Evolutionary conservation across 2,329 filamentous ascomycete species (phyloP).

Genomic region (Arthroderma uncinatum): DNA sequence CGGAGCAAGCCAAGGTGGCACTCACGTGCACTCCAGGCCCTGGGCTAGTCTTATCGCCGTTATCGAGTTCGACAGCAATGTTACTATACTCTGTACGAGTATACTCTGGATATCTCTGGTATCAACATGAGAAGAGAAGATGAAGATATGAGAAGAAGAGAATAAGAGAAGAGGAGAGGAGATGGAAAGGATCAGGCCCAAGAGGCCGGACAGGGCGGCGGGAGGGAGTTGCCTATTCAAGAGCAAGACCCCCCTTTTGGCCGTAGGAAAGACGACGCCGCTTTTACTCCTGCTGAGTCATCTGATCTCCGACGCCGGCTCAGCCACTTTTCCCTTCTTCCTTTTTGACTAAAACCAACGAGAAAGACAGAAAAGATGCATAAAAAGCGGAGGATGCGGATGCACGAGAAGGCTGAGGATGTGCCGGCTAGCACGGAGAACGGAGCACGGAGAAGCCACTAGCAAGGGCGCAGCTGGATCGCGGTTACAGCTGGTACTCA

Average conservation of each 20-base stretch:
- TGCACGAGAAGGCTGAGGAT: not conserved
- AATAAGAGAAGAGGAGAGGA: not conserved
- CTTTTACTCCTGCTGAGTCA: not conserved
- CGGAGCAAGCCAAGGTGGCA: not conserved
- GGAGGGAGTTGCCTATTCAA: not conserved
- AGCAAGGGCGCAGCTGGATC: not conserved
- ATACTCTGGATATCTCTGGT: too few relatives aligned
- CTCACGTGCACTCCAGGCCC: conserved; percentile 1
- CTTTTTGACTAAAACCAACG: too few relatives aligned
- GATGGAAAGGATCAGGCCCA: not conserved
- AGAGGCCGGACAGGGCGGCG: not conserved
- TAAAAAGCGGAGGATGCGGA: not conserved
- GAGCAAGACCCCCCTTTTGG: not conserved
- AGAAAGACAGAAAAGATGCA: not conserved
- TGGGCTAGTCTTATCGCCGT: not conserved
- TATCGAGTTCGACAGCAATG: too few relatives aligned
- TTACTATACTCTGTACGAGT: too few relatives aligned
- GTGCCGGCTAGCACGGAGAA: too few relatives aligned
- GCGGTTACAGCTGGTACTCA: not conserved
- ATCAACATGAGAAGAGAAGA: too few relatives aligned
- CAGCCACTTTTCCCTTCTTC: too few relatives aligned
- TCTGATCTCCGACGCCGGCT: not conserved
- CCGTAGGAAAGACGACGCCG: not conserved
- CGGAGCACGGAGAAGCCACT: not conserved
- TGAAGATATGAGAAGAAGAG: not conserved